Conservation (phyloP, 1,284 basidiomycete species). For the Boletellus sp. region DNA sequence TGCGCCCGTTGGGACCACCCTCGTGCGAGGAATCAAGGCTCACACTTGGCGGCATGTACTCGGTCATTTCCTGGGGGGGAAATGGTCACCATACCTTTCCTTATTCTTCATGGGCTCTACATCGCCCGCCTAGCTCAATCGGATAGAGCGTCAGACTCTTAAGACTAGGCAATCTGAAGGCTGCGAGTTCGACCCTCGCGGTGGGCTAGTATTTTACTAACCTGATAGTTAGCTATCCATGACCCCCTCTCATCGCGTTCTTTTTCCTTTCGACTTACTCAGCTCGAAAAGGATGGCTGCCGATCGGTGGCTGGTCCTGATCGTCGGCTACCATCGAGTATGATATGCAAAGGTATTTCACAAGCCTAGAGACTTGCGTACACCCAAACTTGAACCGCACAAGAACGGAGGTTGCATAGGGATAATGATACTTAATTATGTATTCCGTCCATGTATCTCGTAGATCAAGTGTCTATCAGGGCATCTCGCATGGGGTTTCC, state of each 20-base stretch:
- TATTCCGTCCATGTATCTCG: conserved; percentile 12
- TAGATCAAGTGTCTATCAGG: conserved; percentile 9
- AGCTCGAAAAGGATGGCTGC: background rate
- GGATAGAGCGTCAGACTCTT: conserved; percentile 82
- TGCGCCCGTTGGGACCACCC: conserved; percentile 19
- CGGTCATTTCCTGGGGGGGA: too few species aligned
- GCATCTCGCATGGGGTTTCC: conserved; percentile 3
- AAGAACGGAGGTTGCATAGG: background rate
- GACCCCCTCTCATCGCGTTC: background rate
- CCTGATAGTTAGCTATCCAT: too few species aligned
- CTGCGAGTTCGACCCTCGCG: conserved; percentile 91
- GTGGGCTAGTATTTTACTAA: conserved; percentile 56
- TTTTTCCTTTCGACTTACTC: background rate
- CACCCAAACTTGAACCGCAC: background rate
- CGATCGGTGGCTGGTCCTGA: too few species aligned
- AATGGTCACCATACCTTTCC: too few species aligned
- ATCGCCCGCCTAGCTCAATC: conserved; percentile 81
- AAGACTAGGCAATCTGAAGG: conserved; percentile 64
- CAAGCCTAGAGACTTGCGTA: too few species aligned
- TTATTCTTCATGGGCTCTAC: too few species aligned
- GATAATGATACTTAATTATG: conserved; percentile 27
- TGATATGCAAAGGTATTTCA: too few species aligned
- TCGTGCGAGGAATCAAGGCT: conserved; percentile 21
- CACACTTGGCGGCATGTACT: too few species aligned
- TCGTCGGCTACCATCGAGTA: too few species aligned